These are phyloP conservation scores for Fomitopsis serialis DNA, from an alignment of 768 basidiomycete genomes.

Conservation along the genomic window DNA sequence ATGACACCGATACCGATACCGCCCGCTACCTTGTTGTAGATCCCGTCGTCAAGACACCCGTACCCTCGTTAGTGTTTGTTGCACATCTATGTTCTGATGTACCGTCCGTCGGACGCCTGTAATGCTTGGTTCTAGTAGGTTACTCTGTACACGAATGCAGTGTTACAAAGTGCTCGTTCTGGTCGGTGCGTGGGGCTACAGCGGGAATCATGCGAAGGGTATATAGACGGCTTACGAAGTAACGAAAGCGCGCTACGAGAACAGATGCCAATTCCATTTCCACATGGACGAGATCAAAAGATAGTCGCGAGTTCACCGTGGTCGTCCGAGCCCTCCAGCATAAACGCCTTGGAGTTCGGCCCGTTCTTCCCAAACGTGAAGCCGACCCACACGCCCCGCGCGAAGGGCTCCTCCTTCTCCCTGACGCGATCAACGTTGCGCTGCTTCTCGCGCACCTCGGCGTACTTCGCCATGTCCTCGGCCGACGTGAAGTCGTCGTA, in stretches of 20 bases:
- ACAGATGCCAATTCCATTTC: neutral
- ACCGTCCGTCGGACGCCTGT: neutral
- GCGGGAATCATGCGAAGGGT: neutral
- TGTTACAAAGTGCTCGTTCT: neutral
- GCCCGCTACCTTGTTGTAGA: neutral
- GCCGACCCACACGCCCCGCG: slow-evolving; percentile 84
- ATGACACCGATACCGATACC: neutral
- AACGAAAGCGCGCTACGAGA: neutral
- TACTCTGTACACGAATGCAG: neutral
- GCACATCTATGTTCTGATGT: neutral
- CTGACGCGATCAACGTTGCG: slow-evolving; percentile 85
- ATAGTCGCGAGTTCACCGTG: slow-evolving; percentile 29
- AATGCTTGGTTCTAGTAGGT: neutral
- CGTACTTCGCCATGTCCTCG: slow-evolving; percentile 98
- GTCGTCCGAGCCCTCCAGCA: slow-evolving; percentile 21
- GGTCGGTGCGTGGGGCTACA: neutral
- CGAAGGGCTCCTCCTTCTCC: slow-evolving; percentile 75
- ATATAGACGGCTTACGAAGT: neutral
- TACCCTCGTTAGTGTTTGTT: neutral
- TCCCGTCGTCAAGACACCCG: neutral
- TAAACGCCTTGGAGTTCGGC: slow-evolving; percentile 45
- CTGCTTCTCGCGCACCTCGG: slow-evolving; percentile 97
- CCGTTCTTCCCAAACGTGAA: slow-evolving; percentile 89
- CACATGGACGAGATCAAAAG: slow-evolving; percentile 18
- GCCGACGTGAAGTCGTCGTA: slow-evolving; percentile 86